Base-by-base conservation (phyloP, 371 early-diverging fungal genomes). In the Nematocida sp. region DNA sequence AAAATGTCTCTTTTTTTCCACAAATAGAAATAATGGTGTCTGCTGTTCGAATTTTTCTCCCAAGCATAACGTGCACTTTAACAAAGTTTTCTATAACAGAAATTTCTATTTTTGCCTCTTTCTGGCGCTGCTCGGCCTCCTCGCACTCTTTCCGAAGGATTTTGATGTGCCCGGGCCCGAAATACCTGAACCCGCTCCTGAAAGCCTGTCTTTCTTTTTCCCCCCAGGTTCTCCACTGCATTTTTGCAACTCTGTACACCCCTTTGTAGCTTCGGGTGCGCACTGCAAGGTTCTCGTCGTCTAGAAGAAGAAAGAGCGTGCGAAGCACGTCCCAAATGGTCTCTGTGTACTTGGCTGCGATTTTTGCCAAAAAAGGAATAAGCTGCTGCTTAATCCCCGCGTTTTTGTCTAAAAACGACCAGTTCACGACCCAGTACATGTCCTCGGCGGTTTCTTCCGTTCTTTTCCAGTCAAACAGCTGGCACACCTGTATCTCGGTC, bases 331-430 rank as follows among this genome's bases (percentile, higher is more conserved):
- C 45, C 2, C 45, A 31, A 34, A 31, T 7, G 7, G 21, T 25
- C 55, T 11, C 37, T 34, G 34, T 21, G 34, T 8, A 53, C 2
- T 48, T 55, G 38, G 2, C 46, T 13, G 46, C 45, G 11, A 45
- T 13, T 8, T 48, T 53, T 7, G 32, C 23, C 15, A 66, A 17
- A 66, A 66, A 55, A 7, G 17, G 15, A 21, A 55, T 46, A 32
- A 43, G 45, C 3, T 15, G 32, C 17, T 46, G 36, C 29, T 66
- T 66, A 8, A 66, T 41, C 15, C 21, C 4, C 8, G 55, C 34
- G 11, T 53, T 21, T 0, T 25, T 53, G 7, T 66, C 66, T 21
- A 66, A 29, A 55, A 66, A 66, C 11, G 55, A 54, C 66, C 66
- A 66, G 27, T 53, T 66, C 15, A 66, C 3, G 13, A 7, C 3